Percentiles rank a stretch among this genome's conserved stretches.
Conservation (phyloP, 345 rosid genomes). For the Brassica juncea region DNA sequence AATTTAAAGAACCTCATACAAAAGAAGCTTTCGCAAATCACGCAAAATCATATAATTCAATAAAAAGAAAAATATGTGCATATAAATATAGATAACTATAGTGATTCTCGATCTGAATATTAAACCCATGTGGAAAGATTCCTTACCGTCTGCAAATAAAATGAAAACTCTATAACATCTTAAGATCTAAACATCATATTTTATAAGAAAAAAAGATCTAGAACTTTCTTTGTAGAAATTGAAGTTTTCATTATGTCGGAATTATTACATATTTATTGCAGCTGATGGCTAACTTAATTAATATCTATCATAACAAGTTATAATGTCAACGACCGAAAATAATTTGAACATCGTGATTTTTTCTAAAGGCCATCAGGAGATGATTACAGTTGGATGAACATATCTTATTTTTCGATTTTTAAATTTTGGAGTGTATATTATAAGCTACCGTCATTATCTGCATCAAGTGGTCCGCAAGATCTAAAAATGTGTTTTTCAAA, state of each 20-base stretch:
- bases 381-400: neutral
- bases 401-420: neutral
- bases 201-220: neutral
- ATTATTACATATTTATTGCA: neutral
- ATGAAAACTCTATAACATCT: conserved; percentile 24
- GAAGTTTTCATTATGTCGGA: neutral
- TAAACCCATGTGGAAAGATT: conserved; percentile 46
- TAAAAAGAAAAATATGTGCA: conserved; percentile 6
- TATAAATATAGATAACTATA: conserved; percentile 3
- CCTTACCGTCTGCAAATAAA: conserved; percentile 35
- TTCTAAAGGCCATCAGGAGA: neutral
- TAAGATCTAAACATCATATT: conserved; percentile 34
- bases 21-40: conserved; percentile 28
- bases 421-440: neutral
- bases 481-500: no score
- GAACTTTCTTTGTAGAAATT: neutral
- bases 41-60: conserved; percentile 23
- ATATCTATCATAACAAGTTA: neutral
- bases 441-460: neutral
- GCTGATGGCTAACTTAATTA: neutral
- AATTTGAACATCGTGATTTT: neutral
- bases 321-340: neutral
- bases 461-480: no score
- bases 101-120: conserved; percentile 31
- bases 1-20: conserved; percentile 10